phyloP scores from a whole-genome alignment of 1,284 basidiomycete species.

The Malassezia restricta region DNA sequence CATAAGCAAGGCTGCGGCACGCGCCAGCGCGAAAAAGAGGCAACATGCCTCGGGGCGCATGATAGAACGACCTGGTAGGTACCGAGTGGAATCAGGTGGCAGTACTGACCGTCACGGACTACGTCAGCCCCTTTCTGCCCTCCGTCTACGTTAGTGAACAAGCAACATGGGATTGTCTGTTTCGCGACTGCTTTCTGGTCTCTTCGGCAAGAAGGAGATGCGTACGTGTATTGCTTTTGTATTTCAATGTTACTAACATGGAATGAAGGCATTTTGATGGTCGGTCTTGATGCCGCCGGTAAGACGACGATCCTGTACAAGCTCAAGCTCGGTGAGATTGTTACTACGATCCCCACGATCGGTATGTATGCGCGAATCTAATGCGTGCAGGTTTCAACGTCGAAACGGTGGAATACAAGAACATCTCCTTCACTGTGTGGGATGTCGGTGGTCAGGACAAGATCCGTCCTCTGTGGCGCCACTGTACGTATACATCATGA shows the following conservation, averaged over 20 bases:
- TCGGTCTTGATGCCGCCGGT: slow-evolving; percentile 93
- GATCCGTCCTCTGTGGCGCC: slow-evolving; percentile 87
- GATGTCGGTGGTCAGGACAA: slow-evolving; percentile 72
- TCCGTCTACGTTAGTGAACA: slow-evolving; percentile 5
- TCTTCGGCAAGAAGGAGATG: slow-evolving; percentile 47
- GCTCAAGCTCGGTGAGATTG: slow-evolving; percentile 97
- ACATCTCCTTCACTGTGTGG: slow-evolving; percentile 99
- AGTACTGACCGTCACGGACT: no score
- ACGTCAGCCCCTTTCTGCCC: slow-evolving; percentile 7
- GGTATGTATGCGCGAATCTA: slow-evolving; percentile 25
- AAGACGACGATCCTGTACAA: slow-evolving; percentile 79
- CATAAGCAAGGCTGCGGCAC: slow-evolving; percentile 17
- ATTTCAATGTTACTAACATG: neutral
- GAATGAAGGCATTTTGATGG: slow-evolving; percentile 51
- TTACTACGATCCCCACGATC: slow-evolving; percentile 98
- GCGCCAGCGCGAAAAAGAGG: slow-evolving; percentile 8
- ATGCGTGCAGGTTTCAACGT: slow-evolving; percentile 55
- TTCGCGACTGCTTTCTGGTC: slow-evolving; percentile 45
- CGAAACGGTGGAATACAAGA: slow-evolving; percentile 99
- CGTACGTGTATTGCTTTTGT: slow-evolving; percentile 19
- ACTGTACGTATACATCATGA: slow-evolving; percentile 62
- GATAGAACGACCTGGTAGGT: slow-evolving; percentile 3
- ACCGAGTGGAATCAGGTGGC: neutral
- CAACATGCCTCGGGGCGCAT: neutral
- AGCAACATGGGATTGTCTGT: slow-evolving; percentile 41